Percentiles rank a stretch among this genome's conserved stretches.
Conservation (phyloP, 2,329 filamentous ascomycete species). For the Stachybotrys chartarum region DNA sequence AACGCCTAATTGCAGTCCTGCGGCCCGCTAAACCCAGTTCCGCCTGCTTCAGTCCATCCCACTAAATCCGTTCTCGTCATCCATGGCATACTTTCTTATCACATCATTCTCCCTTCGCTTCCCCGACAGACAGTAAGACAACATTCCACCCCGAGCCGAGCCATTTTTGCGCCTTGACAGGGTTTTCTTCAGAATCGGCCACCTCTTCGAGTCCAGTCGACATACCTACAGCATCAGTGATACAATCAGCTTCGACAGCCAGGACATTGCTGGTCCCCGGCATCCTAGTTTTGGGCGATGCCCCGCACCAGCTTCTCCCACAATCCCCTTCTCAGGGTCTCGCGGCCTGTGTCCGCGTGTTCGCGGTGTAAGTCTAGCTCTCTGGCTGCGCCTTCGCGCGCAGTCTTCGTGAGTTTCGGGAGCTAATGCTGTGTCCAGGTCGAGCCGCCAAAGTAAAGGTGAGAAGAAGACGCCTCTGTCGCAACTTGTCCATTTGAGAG, state of each 20-base stretch:
- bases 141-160: no score
- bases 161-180: no score
- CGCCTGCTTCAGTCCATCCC: no score
- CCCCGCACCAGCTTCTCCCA: constrained; percentile 41
- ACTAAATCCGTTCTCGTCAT: no score
- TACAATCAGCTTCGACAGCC: background rate
- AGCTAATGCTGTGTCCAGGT: constrained; percentile 31
- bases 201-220: no score
- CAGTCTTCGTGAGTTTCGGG: background rate
- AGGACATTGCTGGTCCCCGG: background rate
- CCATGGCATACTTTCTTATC: no score
- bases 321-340: constrained; percentile 62
- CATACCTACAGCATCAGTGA: background rate
- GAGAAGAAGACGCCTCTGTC: background rate
- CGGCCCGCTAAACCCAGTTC: no score
- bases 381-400: background rate
- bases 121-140: no score
- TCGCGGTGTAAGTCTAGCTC: constrained; percentile 53
- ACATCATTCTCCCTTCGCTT: no score
- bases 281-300: constrained; percentile 21
- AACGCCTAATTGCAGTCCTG: no score
- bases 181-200: no score
- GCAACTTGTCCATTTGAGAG: background rate
- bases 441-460: constrained; percentile 91
- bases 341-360: constrained; percentile 72